Evolutionary conservation across 441 rosid species (phyloP).

Genomic region (Pelargonium australe): DNA sequence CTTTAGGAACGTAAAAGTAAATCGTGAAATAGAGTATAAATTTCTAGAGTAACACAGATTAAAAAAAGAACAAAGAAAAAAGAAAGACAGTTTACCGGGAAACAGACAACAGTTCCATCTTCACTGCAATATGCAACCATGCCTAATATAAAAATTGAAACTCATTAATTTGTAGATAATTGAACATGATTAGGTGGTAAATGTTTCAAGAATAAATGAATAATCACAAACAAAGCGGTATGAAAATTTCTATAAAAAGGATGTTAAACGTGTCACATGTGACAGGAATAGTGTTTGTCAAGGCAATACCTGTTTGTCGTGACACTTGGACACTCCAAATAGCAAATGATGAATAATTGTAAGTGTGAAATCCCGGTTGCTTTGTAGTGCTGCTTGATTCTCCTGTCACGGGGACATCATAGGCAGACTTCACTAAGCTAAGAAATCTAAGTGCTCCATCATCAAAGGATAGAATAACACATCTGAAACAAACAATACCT

Average conservation of each 20-base stretch:
- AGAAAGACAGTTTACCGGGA: conserved; percentile 46
- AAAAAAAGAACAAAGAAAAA: background rate
- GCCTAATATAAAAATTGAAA: conserved; percentile 35
- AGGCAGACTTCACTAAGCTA: conserved; percentile 69
- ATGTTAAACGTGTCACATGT: background rate
- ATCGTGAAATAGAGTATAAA: background rate
- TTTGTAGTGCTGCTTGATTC: conserved; percentile 45
- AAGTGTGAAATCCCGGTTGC: conserved; percentile 59
- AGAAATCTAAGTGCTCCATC: conserved; percentile 71
- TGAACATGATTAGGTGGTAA: background rate
- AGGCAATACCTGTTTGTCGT: conserved; percentile 49
- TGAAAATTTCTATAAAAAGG: background rate
- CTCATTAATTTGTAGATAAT: conserved; percentile 3
- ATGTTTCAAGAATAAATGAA: background rate
- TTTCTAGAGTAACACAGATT: background rate
- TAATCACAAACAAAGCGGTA: too few relatives aligned
- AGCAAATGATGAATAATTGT: conserved; percentile 61
- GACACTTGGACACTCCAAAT: conserved; percentile 86
- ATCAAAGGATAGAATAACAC: conserved; percentile 60
- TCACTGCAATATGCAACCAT: conserved; percentile 81
- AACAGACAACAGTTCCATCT: conserved; percentile 60
- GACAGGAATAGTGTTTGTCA: background rate
- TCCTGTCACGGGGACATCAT: conserved; percentile 71
- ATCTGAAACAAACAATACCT: conserved; percentile 39
- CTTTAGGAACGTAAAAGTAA: background rate